A percentile compares a stretch with the other conserved stretches of the same genome.
Evolutionary conservation across 345 rosid genomes (phyloP).

Genomic region (Murraya paniculata): DNA sequence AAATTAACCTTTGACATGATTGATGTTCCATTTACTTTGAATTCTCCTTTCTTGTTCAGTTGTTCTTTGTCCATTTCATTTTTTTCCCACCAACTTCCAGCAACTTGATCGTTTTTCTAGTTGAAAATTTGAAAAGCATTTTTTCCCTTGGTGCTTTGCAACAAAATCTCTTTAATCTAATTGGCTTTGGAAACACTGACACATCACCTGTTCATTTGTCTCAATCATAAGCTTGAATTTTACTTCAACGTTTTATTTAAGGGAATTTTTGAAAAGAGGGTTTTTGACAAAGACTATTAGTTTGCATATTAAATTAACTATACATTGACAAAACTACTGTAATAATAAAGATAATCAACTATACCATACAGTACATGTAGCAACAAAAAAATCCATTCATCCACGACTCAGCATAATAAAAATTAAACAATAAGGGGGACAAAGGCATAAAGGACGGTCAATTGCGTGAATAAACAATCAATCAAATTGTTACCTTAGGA

Average conservation of each 20-base stretch:
- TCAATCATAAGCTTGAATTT: not conserved
- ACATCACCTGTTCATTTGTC: not conserved
- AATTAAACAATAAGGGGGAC: not conserved
- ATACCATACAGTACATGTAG: not conserved
- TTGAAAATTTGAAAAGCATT: not conserved
- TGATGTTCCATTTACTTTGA: not conserved
- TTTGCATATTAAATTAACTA: too few species aligned
- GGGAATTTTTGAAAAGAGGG: not conserved
- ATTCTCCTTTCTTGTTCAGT: constrained; percentile 5
- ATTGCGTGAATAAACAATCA: not conserved
- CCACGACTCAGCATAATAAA: not conserved
- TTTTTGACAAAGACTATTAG: not conserved
- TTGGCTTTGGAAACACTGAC: not conserved
- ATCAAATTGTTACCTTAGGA: not conserved
- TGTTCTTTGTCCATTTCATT: not conserved
- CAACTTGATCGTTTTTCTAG: constrained; percentile 18
- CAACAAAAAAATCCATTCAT: not conserved
- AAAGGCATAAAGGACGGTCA: not conserved
- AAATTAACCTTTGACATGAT: not conserved
- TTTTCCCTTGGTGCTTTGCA: not conserved
- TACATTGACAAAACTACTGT: not conserved
- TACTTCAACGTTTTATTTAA: too few species aligned
- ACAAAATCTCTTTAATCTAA: too few species aligned
- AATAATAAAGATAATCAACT: not conserved
- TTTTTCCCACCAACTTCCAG: constrained; percentile 19